Conservation (phyloP, 2,329 filamentous ascomycete species). For the Emergomyces africanus region DNA sequence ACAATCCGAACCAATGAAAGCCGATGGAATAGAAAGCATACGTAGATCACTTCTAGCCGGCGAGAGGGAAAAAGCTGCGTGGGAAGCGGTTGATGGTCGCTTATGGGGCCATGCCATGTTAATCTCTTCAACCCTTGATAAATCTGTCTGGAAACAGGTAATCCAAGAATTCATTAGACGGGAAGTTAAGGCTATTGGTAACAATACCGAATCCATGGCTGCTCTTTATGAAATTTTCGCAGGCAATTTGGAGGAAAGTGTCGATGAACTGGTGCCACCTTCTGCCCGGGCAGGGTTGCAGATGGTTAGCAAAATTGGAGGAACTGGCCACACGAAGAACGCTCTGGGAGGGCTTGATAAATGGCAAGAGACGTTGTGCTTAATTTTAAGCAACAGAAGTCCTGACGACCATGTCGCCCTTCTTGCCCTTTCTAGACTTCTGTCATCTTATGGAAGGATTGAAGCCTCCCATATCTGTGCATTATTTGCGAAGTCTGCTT, state of each 20-base stretch:
- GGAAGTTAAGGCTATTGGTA: constrained; percentile 72
- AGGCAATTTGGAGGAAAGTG: constrained; percentile 84
- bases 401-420: constrained; percentile 65
- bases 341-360: constrained; percentile 76
- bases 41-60: constrained; percentile 51
- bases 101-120: constrained; percentile 96
- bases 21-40: constrained; percentile 6
- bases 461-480: constrained; percentile 93
- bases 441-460: constrained; percentile 72
- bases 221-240: constrained; percentile 89
- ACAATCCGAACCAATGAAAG: constrained; percentile 5
- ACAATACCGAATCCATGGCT: constrained; percentile 75
- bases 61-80: constrained; percentile 81
- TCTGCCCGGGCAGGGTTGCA: constrained; percentile 87
- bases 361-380: constrained; percentile 79
- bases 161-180: constrained; percentile 91
- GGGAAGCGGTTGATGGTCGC: constrained; percentile 83
- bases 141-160: constrained; percentile 74
- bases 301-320: constrained; percentile 61
- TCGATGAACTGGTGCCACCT: constrained; percentile 87
- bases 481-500: constrained; percentile 58
- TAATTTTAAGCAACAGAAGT: constrained; percentile 82
- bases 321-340: constrained; percentile 51
- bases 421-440: constrained; percentile 64
- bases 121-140: constrained; percentile 66